Evolutionary conservation across 1,284 basidiomycete species (phyloP), one percentile per base, ranked within the genome.

Genomic region (Ganoderma multipileum): DNA sequence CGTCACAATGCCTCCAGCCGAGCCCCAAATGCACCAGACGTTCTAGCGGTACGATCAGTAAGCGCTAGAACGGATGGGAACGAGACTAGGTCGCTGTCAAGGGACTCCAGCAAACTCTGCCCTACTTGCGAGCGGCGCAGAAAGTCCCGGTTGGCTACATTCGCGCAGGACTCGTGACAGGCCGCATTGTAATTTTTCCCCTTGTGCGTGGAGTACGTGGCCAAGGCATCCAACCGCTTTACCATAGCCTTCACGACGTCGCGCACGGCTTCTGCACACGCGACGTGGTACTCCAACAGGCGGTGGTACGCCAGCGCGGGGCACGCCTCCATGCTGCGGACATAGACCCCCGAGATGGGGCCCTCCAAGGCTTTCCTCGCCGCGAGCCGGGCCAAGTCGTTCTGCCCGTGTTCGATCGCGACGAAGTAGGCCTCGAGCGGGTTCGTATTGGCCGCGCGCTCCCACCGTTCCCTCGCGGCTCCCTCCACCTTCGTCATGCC

Each of bases 251-350:
- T 20, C 33, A 58, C 20, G 30, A 8, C 30, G 20, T 28, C 33
- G 33, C 30, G 14, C 33, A 11, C 55, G n/a, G 63, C 63, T 9
- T 33, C n/a, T 3, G 39, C 63, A 7, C 63, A 64, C 14, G 33
- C 54, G 18, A 12, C 7, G 30, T 64, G 33, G 57, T 64, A 64
- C 30, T 58, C 23, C 42, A 64, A 20, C 7, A 64, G 54, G 28
- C 38, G 41, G 41, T 64, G 54, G 41, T 64, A 64, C 38, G 54
- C 57, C 8, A 57, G 16, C 30, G 63, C 63, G 20, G 63, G 3
- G 33, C 23, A 33, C 16, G 54, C 30, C 54, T 64, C 63, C 63
- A 64, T 64, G 20, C 26, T 38, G 30, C 26, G 23, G 23, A 16
- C 41, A 20, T 64, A 44, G 7, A 26, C 36, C n/a, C 57, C 42